Conservation (phyloP, 805 yeast species). For the Wickerhamiella domercqiae region DNA sequence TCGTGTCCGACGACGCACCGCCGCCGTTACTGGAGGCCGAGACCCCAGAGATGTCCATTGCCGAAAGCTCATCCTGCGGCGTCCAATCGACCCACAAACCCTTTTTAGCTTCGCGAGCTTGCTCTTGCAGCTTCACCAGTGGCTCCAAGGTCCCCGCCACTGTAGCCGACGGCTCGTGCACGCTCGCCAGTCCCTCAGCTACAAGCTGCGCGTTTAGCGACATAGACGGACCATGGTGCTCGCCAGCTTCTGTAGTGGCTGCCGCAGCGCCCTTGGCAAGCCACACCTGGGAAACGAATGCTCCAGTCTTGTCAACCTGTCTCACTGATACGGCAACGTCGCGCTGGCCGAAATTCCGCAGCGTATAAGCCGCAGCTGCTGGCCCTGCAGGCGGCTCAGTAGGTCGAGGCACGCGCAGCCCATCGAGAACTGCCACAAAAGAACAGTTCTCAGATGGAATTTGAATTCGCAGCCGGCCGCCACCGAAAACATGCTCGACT, state of each 20-base stretch:
- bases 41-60: constrained; percentile 10
- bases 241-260: constrained; percentile 8
- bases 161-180: constrained; percentile 50
- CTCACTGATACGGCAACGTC: constrained; percentile 56
- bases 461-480: constrained; percentile 47
- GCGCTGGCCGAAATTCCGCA: constrained; percentile 47
- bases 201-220: constrained; percentile 37
- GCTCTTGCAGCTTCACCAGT: constrained; percentile 44
- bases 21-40: constrained; percentile 9
- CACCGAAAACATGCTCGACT: constrained; percentile 58
- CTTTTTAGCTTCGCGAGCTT: constrained; percentile 36
- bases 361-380: constrained; percentile 38
- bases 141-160: constrained; percentile 40
- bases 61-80: constrained; percentile 20
- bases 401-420: constrained; percentile 36
- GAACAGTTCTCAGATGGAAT: constrained; percentile 59
- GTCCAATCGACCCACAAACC: constrained; percentile 57
- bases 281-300: constrained; percentile 59
- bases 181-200: constrained; percentile 45
- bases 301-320: constrained; percentile 63
- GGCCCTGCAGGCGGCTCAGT: constrained; percentile 27
- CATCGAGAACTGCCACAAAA: constrained; percentile 61
- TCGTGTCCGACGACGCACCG: constrained; percentile 11
- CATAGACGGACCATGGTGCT: too few relatives aligned
- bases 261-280: constrained; percentile 17